Base-by-base conservation (phyloP, 2,329 filamentous ascomycete genomes). In the Diplodia intermedia region DNA sequence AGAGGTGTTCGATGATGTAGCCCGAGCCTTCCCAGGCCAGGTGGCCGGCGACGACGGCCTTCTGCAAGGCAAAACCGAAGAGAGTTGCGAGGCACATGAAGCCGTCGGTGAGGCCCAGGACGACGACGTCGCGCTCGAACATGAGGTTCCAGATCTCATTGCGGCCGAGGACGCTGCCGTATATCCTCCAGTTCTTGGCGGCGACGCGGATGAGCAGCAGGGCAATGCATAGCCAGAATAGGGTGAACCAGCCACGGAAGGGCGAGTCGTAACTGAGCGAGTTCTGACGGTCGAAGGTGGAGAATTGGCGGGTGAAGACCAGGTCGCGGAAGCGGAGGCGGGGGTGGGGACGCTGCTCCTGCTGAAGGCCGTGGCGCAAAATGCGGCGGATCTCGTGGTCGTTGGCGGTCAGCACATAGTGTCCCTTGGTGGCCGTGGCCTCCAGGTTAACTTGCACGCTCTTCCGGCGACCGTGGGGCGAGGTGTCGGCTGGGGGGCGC, bases 181-280 rank as follows among this genome's bases (percentile, higher is more conserved):
- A 85, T n/a, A 82, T 81, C 69, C 84, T 84, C 84, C 88, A 93
- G 73, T 93, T 94, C 50, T 87, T 83, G 38, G 87, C 86, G 0
- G 85, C 89, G 57, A 91, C 88, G 74, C 88, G 88, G 40, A 90
- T 73, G 68, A 93, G 85, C 72, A 90, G 85, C 53, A 93, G 76
- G 7, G 86, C 84, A 70, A 92, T 88, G 9, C 85, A 84, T 56
- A 93, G 85, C 91, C 91, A 94, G 77, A 93, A 93, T 0, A 94
- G 81, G 0, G 89, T 91, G 74, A 91, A 93, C 80, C 94, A 94
- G 36, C 91, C 91, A 75, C 91, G 88, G 73, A 93, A 94, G 0
- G 89, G 89, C 52, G 88, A 92, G 57, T 89, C 88, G 3, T 86
- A 84, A 1, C 87, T 86, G 1, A 81, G 80, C 5, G 85, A 83